phyloP scores from a whole-genome alignment of 495 filamentous ascomycete species.

The Tuber magnatum region DNA sequence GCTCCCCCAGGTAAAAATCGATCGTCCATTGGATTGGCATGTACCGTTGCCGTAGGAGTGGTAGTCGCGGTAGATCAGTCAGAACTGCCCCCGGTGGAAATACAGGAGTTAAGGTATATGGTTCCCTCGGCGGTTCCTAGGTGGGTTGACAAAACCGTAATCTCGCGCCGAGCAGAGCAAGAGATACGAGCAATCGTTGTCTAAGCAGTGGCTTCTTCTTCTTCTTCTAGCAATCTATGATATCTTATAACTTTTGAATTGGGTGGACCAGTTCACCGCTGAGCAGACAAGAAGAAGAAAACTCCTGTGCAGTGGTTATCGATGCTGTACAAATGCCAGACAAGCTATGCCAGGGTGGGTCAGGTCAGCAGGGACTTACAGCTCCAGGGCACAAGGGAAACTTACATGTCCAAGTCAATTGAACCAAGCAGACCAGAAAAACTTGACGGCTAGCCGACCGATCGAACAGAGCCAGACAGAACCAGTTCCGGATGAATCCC shows the following conservation, averaged over 20 bases:
- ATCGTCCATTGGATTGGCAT: conserved; percentile 34
- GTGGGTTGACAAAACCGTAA: conserved; percentile 6
- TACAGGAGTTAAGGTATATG: background rate
- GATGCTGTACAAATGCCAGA: conserved; percentile 21
- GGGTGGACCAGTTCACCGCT: background rate
- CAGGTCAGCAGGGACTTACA: conserved; percentile 10
- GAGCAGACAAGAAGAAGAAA: conserved; percentile 23
- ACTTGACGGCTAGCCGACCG: conserved; percentile 31
- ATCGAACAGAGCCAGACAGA: conserved; percentile 27
- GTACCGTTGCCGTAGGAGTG: background rate
- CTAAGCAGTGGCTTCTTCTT: conserved; percentile 7
- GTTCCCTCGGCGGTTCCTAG: background rate
- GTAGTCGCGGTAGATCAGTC: conserved; percentile 26
- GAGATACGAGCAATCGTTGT: conserved; percentile 20
- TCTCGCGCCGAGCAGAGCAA: conserved; percentile 12
- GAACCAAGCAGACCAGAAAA: conserved; percentile 27
- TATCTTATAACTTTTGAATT: background rate
- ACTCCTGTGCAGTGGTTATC: background rate
- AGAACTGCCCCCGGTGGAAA: conserved; percentile 24
- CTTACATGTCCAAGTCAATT: conserved; percentile 39
- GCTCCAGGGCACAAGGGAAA: conserved; percentile 3
- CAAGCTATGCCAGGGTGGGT: conserved; percentile 21
- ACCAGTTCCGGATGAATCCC: conserved; percentile 21
- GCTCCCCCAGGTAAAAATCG: conserved; percentile 34
- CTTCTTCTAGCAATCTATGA: conserved; percentile 11